Base-by-base conservation (phyloP, 2,329 filamentous ascomycete genomes). In the Lomentospora prolificans region DNA sequence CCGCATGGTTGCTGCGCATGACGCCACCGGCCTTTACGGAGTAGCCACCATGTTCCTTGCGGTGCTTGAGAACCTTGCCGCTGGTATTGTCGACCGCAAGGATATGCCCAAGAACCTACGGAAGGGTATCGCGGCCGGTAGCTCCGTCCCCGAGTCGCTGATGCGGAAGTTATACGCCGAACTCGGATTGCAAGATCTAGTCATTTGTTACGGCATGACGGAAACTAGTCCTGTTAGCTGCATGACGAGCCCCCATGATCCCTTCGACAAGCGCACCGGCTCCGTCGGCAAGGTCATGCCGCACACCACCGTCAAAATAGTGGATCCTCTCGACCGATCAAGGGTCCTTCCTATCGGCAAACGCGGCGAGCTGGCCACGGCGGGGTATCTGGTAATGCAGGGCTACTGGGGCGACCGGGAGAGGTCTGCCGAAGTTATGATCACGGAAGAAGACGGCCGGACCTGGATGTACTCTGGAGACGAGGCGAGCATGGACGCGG, bases 141-240 rank as follows among this genome's bases (percentile, higher is more conserved):
- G 82, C 56, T 87, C 84, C n/a, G 86, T 97, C 1, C 92, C 94
- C 0, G 82, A 86, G 19, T 80, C 88, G 55, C 75, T 96, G 27
- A 95, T 95, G 89, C 77, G 79, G 17, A 82, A 81, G 58, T 72
- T 97, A 5, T 87, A 92, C 67, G 77, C 77, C 24, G 77, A 74
- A 1, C 75, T 97, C 7, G 94, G 94, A 51, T 73, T 97, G 17
- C 81, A 78, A 0, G 87, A 95, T 56, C 72, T 97, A 22, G 92
- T 91, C 0, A 96, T 96, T 60, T 96, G 91, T 75, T 97, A 96
- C 69, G 91, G 91, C 59, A 95, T 95, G 90, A 96, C 91, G 1
- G 91, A 96, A 71, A 96, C 91, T 1, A 80, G 77, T 51, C 87
- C 87, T 41, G 87, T 89, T 64, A 76, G 81, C 75, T 82, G 81